Evolutionary conservation across 768 basidiomycete genomes (phyloP), one percentile per base, ranked within the genome.

Genomic region (Lentinula sp.): DNA sequence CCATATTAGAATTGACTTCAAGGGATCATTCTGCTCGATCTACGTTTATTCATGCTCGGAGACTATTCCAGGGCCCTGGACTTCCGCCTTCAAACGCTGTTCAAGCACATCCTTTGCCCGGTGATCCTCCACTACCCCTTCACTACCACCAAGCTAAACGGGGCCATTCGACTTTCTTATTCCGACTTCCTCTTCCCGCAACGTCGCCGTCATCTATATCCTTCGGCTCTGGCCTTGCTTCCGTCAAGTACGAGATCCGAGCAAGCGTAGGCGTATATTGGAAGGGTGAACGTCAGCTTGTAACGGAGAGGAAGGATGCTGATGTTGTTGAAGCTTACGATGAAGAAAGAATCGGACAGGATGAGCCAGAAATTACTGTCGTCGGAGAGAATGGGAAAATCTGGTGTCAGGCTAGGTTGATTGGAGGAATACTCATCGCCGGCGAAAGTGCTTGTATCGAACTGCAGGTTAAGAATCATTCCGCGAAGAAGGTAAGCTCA

Each of bases 31-130:
- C 90, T 23, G 92, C 91, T 2, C 89, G 86, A 0, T 88, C 86
- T 32, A 87, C 85, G 0, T 93, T 93, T 66, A 70, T 92, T 35
- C 87, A 89, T 64, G 82, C 78, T 60, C 79, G 83, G 33, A 80
- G 88, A 36, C 69, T 90, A 6, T 94, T 92, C 68, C 91, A 93
- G 72, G 91, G 91, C 2, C 88, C 88, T 2, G 86, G 85, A 16
- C 76, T 93, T 6, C 92, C 91, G 0, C 90, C 90, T 7, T 93
- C 91, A 10, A 93, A 93, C 69, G 88, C 92, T 1, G 90, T 94
- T 0, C 79, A 87, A 59, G 78, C 84, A 1, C 79, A 87, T 68
- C 81, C 86, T 2, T 68, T 74, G 4, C 78, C 83, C 15, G 86
- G 81, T 1, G 83, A 86, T 61, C 79, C 83, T 0, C 79, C 79